phyloP scores from a whole-genome alignment of 2,329 filamentous ascomycete genomes.

The Fusarium sp. region DNA sequence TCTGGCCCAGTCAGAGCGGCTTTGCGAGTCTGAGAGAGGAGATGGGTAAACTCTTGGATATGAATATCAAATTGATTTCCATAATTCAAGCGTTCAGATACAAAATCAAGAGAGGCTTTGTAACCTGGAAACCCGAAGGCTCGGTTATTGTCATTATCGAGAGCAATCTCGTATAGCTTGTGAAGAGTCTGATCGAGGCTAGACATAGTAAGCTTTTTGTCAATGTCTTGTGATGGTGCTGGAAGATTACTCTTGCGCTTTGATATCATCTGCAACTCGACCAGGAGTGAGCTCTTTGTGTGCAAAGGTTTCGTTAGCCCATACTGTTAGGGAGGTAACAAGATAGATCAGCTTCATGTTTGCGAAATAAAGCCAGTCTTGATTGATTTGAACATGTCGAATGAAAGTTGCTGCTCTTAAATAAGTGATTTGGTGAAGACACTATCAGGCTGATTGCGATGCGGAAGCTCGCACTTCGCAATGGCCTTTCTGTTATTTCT shows the following conservation, averaged over 20 bases:
- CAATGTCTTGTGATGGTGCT: fast-evolving
- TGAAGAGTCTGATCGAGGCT: slow-evolving; percentile 16
- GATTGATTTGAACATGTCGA: no score
- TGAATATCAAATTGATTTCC: slow-evolving; percentile 14
- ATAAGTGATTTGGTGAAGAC: not conserved
- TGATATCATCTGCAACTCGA: slow-evolving; percentile 17
- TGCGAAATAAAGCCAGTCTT: not conserved
- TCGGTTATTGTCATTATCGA: slow-evolving; percentile 21
- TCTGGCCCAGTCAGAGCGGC: slow-evolving; percentile 17
- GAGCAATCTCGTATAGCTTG: slow-evolving; percentile 18
- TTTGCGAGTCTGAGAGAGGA: slow-evolving; percentile 22
- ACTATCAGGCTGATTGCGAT: not conserved
- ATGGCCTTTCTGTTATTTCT: not conserved
- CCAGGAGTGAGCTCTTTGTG: slow-evolving; percentile 21
- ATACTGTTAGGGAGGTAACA: not conserved
- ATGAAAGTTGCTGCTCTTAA: not conserved
- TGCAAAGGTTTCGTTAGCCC: not conserved
- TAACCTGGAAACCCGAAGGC: slow-evolving; percentile 32
- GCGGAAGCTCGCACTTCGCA: not conserved
- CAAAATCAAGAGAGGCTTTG: slow-evolving; percentile 30
- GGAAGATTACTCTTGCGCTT: slow-evolving; percentile 12
- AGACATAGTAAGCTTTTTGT: not conserved
- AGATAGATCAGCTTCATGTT: slow-evolving; percentile 14
- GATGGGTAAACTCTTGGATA: slow-evolving; percentile 26
- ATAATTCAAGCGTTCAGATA: slow-evolving; percentile 1